A percentile compares a stretch with the other conserved stretches of the same genome.
Conservation (phyloP, 345 rosid genomes). For the Lepidium sativum region DNA sequence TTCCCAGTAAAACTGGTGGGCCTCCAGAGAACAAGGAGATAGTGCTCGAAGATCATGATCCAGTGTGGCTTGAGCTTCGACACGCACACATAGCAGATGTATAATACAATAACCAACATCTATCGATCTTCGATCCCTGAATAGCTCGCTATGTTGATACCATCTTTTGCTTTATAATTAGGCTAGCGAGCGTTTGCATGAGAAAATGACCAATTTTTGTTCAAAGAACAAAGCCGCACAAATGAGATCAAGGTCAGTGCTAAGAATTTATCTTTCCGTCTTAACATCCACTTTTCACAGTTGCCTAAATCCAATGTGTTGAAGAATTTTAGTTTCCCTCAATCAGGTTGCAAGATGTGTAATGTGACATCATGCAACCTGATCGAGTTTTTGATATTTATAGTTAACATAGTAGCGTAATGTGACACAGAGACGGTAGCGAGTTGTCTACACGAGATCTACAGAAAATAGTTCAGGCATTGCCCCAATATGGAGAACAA, state of each 20-base stretch:
- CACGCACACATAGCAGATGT: slow-evolving; percentile 94
- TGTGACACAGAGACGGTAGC: slow-evolving; percentile 49
- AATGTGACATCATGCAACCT: too few relatives aligned
- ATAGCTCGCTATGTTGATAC: slow-evolving; percentile 1
- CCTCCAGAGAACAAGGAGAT: slow-evolving; percentile 67
- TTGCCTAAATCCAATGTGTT: background rate
- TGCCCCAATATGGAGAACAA: slow-evolving; percentile 79
- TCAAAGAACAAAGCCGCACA: slow-evolving; percentile 96
- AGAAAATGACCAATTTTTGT: slow-evolving; percentile 72
- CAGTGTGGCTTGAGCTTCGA: slow-evolving; percentile 92
- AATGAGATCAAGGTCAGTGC: slow-evolving; percentile 44
- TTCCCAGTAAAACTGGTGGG: slow-evolving; percentile 72
- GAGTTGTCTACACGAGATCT: slow-evolving; percentile 89
- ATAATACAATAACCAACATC: slow-evolving; percentile 17
- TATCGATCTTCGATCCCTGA: slow-evolving; percentile 16
- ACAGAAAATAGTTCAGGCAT: slow-evolving; percentile 93
- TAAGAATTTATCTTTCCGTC: background rate
- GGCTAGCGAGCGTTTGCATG: slow-evolving; percentile 95
- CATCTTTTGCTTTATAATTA: slow-evolving; percentile 27
- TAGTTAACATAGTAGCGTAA: background rate
- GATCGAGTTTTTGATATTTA: background rate
- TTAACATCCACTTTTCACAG: background rate
- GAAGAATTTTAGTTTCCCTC: background rate
- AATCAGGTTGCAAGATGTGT: background rate
- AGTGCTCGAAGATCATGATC: slow-evolving; percentile 76